Evolutionary conservation across 768 basidiomycete species (phyloP), one percentile per base, ranked within the genome.

Genomic region (Auricularia auricula-judae): DNA sequence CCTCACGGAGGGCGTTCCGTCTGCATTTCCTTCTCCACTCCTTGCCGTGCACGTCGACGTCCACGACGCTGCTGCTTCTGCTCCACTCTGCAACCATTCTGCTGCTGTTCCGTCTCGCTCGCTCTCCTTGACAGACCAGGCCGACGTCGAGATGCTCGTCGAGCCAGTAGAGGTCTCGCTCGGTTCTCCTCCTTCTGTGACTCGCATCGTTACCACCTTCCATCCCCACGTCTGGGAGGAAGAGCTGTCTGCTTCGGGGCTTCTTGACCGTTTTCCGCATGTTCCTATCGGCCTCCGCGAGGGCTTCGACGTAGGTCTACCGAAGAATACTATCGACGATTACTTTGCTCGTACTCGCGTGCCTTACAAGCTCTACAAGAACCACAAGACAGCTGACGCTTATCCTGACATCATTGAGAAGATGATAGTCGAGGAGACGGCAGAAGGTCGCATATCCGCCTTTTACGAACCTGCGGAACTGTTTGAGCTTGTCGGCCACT

Each of bases 401-500:
- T 21, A 51, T 51, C 47, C 47, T 4, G 47, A 51, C 14, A 16
- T 51, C 47, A 51, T 51, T 51, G 47, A 51, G 10, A 51, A 51
- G 47, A 51, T 51, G 47, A 51, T 51, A 18, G 16, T 11, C 10
- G 47, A 51, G 21, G 47, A 51, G 21, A 51, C 47, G 4, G 16
- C 7, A 5, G 47, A 51, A 21, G 47, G 47, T 21, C 47, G 47
- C 47, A 51, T 51, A 7, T 51, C 47, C 4, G 21, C 14, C 4
- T 51, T 51, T 16, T 73, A 62, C 51, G 10, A 60, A 1, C 66
- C 66, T 1, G 44, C 63, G 4, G 42, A 72, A 51, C 61, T 71
- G 7, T 71, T 74, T 35, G 14, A 7, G 7, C 69, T 75, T 16
- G 67, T 76, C 16, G 73, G 74, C 2, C 68, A 60, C 4, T 77